Conservation (phyloP, 78 protist genomes). For the Ministeria vibrans region DNA sequence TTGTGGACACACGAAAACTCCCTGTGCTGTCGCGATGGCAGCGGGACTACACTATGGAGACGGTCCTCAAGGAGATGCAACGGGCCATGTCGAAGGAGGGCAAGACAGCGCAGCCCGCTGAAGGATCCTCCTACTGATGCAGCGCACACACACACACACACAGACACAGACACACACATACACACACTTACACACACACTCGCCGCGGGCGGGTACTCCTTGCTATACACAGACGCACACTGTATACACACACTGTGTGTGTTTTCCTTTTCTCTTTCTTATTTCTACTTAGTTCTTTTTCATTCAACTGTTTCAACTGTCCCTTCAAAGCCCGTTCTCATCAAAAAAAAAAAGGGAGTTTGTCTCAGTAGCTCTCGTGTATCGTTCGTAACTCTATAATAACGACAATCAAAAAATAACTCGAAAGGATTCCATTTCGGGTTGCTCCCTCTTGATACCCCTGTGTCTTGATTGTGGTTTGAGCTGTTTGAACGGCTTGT, state of each 20-base stretch:
- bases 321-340: too few relatives aligned
- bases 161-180: conserved; percentile 18
- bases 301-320: too few relatives aligned
- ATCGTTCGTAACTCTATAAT: too few relatives aligned
- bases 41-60: conserved; percentile 4
- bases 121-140: neutral
- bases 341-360: too few relatives aligned
- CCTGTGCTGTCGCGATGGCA: neutral
- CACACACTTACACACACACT: conserved; percentile 13
- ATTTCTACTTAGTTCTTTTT: neutral
- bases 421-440: too few relatives aligned
- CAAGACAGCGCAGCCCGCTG: neutral
- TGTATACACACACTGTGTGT: conserved; percentile 6
- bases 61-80: neutral
- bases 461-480: too few relatives aligned
- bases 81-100: neutral
- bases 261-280: neutral
- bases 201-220: neutral
- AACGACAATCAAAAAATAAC: too few relatives aligned
- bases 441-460: too few relatives aligned
- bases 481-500: too few relatives aligned
- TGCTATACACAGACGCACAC: conserved; percentile 8
- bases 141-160: conserved; percentile 9
- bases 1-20: neutral
- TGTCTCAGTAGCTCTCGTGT: too few relatives aligned